Base-by-base conservation (phyloP, 768 basidiomycete genomes). In the Panaeolus cyanescens region DNA sequence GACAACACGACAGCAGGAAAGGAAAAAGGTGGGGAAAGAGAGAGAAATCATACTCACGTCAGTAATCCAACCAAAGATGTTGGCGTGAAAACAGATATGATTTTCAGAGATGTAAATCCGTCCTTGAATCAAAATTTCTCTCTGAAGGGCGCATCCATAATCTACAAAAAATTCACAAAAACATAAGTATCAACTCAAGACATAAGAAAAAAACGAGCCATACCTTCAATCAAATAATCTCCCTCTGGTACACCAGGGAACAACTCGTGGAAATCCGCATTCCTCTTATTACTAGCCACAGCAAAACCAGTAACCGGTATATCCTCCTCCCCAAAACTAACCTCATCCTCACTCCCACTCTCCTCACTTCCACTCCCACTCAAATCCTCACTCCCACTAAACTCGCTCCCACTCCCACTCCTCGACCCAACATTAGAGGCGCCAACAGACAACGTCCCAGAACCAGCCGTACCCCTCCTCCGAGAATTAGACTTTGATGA, bases 1-100 rank as follows among this genome's bases (percentile, higher is more conserved):
- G 22, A 54, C 28, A 55, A 42, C 12, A 39, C 57, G 20, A 39
- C 15, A 22, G 56, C n/a, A 15, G 40, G 17, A 54, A 34, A 53
- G 25, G 25, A n/a, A 57, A 32, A 32, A 55, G 45, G 34, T 5
- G 32, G 31, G 55, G 55, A 55, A 9, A 54, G 6, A 36, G n/a
- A 36, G 28, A 66, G 55, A 50, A 42, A 55, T 32, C 9, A 39
- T 0, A 80, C 95, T 73, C 72, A 96, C 96, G 70, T 96, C 89
- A 20, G 96, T 99, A 54, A 97, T 91, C 96, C 96, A 99, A 39
- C 96, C 96, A 74, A 99, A 96, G 50, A 99, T 98, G 70, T 98
- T 99, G 39, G 96, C 96, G 67, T 99, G 93, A 81, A 99, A 99
- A 78, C 95, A 99, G 13, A 98, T 85, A 71, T 98, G 96, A 75